These are phyloP conservation scores for Apiospora aurea DNA, from an alignment of 2,329 filamentous ascomycete species.

Conservation along the genomic window DNA sequence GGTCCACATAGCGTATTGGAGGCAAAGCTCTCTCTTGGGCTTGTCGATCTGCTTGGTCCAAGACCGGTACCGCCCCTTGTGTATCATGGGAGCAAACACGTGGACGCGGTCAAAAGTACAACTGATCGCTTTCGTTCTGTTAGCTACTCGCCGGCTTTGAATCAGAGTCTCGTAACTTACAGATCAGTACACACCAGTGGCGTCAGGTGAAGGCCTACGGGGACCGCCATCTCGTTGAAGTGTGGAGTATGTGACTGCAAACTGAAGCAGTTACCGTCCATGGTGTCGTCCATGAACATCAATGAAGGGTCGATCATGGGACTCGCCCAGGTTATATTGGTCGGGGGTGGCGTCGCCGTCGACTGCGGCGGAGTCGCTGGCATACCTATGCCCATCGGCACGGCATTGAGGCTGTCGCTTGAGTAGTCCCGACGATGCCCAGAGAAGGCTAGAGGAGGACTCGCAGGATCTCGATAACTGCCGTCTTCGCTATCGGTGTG, in stretches of 20 bases:
- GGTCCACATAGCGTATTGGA: slow-evolving; percentile 44
- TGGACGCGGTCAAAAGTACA: slow-evolving; percentile 42
- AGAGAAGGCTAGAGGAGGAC: neutral
- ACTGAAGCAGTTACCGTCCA: neutral
- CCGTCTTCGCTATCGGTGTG: slow-evolving; percentile 17
- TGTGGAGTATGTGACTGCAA: neutral
- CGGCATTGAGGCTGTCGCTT: neutral
- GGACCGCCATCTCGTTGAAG: neutral
- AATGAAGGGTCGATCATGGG: neutral
- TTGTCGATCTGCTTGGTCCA: slow-evolving; percentile 32
- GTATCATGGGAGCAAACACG: slow-evolving; percentile 38
- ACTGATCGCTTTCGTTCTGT: slow-evolving; percentile 19
- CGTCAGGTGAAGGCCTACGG: slow-evolving; percentile 25
- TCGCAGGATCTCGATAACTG: slow-evolving; percentile 25
- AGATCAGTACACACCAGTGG: slow-evolving; percentile 32
- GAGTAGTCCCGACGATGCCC: neutral
- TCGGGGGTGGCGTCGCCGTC: neutral
- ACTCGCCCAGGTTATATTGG: neutral
- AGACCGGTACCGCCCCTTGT: slow-evolving; percentile 36
- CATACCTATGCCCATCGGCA: neutral
- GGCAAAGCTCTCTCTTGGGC: slow-evolving; percentile 32
- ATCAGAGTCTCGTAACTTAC: neutral
- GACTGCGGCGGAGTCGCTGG: neutral
- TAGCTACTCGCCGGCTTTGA: neutral
- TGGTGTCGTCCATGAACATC: neutral